Evolutionary conservation across 2,329 filamentous ascomycete genomes (phyloP).

Genomic region (Epichloe coenophiala): DNA sequence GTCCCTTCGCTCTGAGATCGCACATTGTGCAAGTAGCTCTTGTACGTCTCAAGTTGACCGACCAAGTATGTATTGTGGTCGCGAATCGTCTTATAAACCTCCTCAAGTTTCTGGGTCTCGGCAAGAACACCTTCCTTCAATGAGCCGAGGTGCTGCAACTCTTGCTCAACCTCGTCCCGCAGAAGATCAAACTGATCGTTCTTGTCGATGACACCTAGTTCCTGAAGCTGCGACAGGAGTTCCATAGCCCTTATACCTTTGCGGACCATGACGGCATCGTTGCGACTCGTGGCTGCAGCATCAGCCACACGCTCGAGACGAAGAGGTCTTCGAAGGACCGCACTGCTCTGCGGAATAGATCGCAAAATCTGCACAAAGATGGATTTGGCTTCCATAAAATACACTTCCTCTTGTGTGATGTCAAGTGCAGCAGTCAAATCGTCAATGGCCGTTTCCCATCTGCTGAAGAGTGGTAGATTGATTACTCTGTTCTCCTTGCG

Average conservation of each 20-base stretch:
- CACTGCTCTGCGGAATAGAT: constrained; percentile 67
- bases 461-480: constrained; percentile 86
- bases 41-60: constrained; percentile 94
- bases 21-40: constrained; percentile 96
- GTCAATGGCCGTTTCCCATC: constrained; percentile 93
- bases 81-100: constrained; percentile 92
- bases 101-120: constrained; percentile 81
- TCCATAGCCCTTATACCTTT: constrained; percentile 98
- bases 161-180: constrained; percentile 91
- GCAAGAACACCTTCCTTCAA: constrained; percentile 85
- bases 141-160: constrained; percentile 86
- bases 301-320: constrained; percentile 85
- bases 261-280: constrained; percentile 95
- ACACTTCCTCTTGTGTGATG: constrained; percentile 96
- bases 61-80: constrained; percentile 95
- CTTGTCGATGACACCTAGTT: constrained; percentile 83
- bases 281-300: constrained; percentile 87
- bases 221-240: constrained; percentile 82
- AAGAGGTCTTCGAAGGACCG: constrained; percentile 67
- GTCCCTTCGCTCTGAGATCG: constrained; percentile 92
- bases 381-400: constrained; percentile 98
- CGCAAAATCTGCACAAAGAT: constrained; percentile 97
- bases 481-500: constrained; percentile 94
- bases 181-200: constrained; percentile 79
- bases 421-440: constrained; percentile 88